Evolutionary conservation across 306 rosid species (phyloP).

Genomic region (Alnus rubra): DNA sequence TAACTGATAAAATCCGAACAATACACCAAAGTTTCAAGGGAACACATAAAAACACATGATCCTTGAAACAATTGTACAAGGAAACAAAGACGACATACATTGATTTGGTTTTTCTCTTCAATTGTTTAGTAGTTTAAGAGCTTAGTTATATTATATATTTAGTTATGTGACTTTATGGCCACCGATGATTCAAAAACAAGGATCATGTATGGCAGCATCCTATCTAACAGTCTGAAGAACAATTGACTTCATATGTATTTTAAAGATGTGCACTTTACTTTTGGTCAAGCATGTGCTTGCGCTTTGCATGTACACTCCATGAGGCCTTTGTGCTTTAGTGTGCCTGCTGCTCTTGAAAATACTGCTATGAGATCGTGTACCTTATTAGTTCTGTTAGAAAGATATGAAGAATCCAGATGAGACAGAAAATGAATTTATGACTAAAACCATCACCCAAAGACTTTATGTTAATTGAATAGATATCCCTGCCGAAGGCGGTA

Average conservation of each 20-base stretch:
- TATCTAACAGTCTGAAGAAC: neutral
- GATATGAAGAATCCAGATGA: neutral
- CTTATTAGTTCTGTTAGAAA: neutral
- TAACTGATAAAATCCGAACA: too few species aligned
- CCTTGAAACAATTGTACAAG: neutral
- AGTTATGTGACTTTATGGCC: neutral
- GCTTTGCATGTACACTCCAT: too few species aligned
- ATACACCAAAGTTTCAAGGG: too few species aligned
- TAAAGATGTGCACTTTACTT: too few species aligned
- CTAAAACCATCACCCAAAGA: neutral
- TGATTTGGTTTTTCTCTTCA: too few species aligned
- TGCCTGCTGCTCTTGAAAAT: too few species aligned
- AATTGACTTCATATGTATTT: too few species aligned
- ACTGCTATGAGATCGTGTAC: neutral
- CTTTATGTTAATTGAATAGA: neutral
- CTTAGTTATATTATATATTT: neutral
- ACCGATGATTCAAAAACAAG: neutral
- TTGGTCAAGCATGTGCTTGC: too few species aligned
- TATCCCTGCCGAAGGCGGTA: neutral
- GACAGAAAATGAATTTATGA: neutral
- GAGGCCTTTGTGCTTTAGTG: too few species aligned
- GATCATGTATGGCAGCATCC: neutral
- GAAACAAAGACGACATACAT: neutral
- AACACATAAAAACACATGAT: neutral
- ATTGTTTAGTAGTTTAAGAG: too few species aligned